Conservation (phyloP, 2,329 filamentous ascomycete species). For the Colletotrichum sansevieriae region DNA sequence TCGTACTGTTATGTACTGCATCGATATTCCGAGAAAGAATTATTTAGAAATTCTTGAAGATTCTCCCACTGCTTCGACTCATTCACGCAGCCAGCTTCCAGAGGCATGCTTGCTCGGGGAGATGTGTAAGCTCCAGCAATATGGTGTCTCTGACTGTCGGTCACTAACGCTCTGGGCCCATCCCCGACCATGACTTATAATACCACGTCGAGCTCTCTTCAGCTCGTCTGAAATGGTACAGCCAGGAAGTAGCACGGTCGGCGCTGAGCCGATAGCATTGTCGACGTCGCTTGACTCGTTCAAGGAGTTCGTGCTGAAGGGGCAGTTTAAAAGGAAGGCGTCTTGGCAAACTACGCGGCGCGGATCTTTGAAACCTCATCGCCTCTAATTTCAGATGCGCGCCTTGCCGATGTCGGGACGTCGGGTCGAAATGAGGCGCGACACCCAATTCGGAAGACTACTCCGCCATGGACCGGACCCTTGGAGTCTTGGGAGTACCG, state of each 20-base stretch:
- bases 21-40: background rate
- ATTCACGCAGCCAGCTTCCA: background rate
- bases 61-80: background rate
- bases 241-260: constrained; percentile 5
- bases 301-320: constrained; percentile 16
- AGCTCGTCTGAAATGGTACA: background rate
- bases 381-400: constrained; percentile 23
- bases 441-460: constrained; percentile 6
- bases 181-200: background rate
- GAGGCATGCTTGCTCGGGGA: background rate
- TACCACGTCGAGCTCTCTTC: constrained; percentile 4
- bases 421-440: constrained; percentile 8
- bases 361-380: constrained; percentile 34
- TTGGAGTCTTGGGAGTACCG: background rate
- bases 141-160: no score
- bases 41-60: background rate
- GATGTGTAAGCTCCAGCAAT: no score
- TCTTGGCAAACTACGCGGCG: constrained; percentile 24
- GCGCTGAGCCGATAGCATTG: background rate
- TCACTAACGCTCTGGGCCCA: no score
- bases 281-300: constrained; percentile 23
- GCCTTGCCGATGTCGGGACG: constrained; percentile 17
- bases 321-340: constrained; percentile 15
- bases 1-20: constrained; percentile 2
- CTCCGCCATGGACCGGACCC: constrained; percentile 16